Conservation (phyloP, 1,284 basidiomycete species). For the Gastroboletus turbinatus region DNA sequence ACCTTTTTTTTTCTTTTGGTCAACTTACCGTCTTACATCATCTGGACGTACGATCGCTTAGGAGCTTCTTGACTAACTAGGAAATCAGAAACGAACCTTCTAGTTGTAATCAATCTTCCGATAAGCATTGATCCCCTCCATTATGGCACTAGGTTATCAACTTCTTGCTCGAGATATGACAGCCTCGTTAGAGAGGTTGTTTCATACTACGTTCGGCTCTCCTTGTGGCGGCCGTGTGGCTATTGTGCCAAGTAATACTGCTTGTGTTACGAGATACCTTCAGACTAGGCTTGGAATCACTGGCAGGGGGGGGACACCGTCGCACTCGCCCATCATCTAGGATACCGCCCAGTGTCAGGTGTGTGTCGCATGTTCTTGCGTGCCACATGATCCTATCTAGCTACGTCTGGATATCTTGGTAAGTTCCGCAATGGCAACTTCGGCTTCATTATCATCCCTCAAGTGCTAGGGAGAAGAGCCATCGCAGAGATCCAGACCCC, state of each 20-base stretch:
- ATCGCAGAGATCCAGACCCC: background rate
- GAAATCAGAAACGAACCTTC: slow-evolving; percentile 3
- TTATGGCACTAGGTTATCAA: slow-evolving; percentile 6
- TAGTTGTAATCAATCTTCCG: slow-evolving; percentile 1
- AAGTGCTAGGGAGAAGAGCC: background rate
- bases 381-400: background rate
- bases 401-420: background rate
- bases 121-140: background rate
- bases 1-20: background rate
- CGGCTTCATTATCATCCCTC: background rate
- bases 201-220: slow-evolving; percentile 2
- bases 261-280: background rate
- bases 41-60: background rate
- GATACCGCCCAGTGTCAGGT: background rate
- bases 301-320: background rate
- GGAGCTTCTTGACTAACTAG: background rate
- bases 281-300: background rate
- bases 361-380: background rate
- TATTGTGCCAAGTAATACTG: background rate
- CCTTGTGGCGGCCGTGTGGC: slow-evolving; percentile 12
- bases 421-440: background rate
- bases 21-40: slow-evolving; percentile 2
- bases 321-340: background rate
- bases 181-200: background rate
- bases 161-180: background rate